Conservation (phyloP, 2,329 filamentous ascomycete genomes). For the Neonectria hederae region DNA sequence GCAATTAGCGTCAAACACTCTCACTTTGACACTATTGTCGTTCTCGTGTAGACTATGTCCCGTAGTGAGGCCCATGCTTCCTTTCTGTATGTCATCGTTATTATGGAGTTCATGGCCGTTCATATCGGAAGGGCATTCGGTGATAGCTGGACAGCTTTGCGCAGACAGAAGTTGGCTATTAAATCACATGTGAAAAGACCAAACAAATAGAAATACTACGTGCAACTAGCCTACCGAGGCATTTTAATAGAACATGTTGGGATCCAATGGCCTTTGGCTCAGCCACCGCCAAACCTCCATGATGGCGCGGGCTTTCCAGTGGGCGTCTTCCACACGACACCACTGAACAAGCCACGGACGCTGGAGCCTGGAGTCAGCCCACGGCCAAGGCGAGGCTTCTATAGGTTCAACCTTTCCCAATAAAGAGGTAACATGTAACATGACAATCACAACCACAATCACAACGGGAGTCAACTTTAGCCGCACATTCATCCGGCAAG, state of each 20-base stretch:
- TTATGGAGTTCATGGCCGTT: too few relatives aligned
- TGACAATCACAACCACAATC: too few relatives aligned
- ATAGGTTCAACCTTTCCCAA: background rate
- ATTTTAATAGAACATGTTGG: background rate
- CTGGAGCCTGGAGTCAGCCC: background rate
- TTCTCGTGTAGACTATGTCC: too few relatives aligned
- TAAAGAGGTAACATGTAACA: background rate
- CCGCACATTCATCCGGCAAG: background rate
- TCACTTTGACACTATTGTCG: too few relatives aligned
- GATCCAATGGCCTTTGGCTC: background rate
- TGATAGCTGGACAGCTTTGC: background rate
- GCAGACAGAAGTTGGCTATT: too few relatives aligned
- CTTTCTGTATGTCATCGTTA: too few relatives aligned
- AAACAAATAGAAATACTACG: background rate
- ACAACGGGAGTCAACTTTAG: background rate
- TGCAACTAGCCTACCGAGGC: background rate
- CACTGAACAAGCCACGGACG: background rate
- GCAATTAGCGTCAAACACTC: too few relatives aligned
- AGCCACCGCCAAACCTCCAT: background rate
- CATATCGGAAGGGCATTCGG: background rate
- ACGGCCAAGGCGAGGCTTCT: background rate
- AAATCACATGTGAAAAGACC: background rate
- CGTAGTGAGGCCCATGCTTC: too few relatives aligned
- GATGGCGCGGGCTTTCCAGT: background rate
- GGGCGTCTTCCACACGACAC: background rate